These are phyloP conservation scores for Aspergillus fijiensis DNA, from an alignment of 2,329 filamentous ascomycete species.

Conservation along the genomic window DNA sequence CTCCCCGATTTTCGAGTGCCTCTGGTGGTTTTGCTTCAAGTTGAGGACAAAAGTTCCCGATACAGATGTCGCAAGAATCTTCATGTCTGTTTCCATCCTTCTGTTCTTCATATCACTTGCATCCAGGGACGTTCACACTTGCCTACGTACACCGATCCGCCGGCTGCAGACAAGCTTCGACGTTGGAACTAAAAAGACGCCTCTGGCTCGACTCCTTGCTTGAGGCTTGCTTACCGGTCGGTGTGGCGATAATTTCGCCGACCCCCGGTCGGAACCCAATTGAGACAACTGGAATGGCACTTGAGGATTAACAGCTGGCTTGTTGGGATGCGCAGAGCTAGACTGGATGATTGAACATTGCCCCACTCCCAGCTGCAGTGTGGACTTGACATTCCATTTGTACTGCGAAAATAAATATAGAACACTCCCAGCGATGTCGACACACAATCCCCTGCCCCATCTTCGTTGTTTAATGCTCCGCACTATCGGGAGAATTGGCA, in stretches of 20 bases:
- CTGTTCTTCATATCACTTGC: not conserved
- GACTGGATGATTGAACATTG: not conserved
- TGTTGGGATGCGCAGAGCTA: slow-evolving; percentile 1
- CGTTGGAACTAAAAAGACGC: not conserved
- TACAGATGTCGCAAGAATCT: not conserved
- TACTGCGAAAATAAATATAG: not conserved
- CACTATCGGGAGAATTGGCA: too few relatives aligned
- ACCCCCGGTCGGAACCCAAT: not conserved
- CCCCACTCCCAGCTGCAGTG: not conserved
- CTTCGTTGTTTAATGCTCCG: not conserved
- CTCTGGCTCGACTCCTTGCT: slow-evolving; percentile 10
- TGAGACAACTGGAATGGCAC: not conserved
- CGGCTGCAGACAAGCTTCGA: slow-evolving; percentile 5
- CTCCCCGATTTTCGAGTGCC: not conserved
- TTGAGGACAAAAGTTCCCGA: too few relatives aligned
- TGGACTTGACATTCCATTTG: not conserved
- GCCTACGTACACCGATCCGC: too few relatives aligned
- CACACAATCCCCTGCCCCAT: not conserved
- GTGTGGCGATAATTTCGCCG: slow-evolving; percentile 3
- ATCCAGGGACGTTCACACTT: too few relatives aligned
- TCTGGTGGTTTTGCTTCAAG: too few relatives aligned
- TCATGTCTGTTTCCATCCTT: not conserved
- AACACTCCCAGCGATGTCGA: not conserved
- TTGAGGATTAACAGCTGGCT: not conserved
- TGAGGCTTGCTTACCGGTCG: not conserved